phyloP scores from a whole-genome alignment of 1,284 basidiomycete genomes.

The Coniferiporia weirii region DNA sequence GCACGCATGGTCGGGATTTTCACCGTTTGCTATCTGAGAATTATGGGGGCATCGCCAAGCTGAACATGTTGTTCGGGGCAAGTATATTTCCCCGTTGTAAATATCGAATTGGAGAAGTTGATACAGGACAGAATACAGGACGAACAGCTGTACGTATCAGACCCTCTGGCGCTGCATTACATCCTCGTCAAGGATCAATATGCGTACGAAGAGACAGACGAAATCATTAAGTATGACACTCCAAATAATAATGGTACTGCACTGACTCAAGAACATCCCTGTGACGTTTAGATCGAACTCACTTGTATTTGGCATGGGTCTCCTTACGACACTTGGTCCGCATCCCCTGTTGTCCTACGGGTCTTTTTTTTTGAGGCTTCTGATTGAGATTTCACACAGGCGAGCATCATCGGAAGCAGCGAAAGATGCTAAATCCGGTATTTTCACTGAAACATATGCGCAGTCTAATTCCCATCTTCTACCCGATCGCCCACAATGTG shows the following conservation, averaged over 20 bases:
- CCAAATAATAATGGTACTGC: neutral
- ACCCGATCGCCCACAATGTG: conserved; percentile 26
- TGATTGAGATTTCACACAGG: conserved; percentile 18
- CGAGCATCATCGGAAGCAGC: conserved; percentile 25
- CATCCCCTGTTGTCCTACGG: neutral
- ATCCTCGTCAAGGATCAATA: conserved; percentile 30
- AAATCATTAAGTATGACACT: conserved; percentile 19
- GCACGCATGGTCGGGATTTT: conserved; percentile 16
- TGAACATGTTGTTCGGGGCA: conserved; percentile 34
- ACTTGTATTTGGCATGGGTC: conserved; percentile 18
- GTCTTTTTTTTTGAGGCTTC: neutral
- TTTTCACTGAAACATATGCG: conserved; percentile 28
- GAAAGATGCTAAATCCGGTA: conserved; percentile 29
- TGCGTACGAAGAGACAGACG: conserved; percentile 24
- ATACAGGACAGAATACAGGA: neutral
- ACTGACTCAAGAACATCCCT: neutral
- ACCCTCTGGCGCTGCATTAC: conserved; percentile 24
- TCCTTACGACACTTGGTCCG: conserved; percentile 20
- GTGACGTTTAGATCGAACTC: neutral
- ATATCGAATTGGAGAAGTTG: no score
- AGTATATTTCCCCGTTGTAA: conserved; percentile 4
- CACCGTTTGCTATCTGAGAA: conserved; percentile 21
- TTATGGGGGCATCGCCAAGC: conserved; percentile 32
- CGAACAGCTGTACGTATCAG: conserved; percentile 16
- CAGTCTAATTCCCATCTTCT: conserved; percentile 25